Conservation (phyloP, 2,329 filamentous ascomycete species). For the Ilyonectria robusta region DNA sequence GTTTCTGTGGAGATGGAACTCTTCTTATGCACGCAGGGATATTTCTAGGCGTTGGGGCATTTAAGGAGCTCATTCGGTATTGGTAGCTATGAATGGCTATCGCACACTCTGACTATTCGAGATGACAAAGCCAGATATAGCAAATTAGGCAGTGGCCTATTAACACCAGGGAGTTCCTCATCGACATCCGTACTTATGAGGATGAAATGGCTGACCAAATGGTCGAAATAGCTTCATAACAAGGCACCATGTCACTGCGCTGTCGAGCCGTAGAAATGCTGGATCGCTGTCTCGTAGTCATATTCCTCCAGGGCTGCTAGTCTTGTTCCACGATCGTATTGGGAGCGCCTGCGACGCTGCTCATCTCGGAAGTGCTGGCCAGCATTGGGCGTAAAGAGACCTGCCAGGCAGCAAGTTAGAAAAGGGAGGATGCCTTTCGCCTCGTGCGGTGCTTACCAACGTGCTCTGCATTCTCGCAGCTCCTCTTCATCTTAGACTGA, state of each 20-base stretch:
- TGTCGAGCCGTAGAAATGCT: constrained; percentile 53
- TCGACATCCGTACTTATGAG: constrained; percentile 30
- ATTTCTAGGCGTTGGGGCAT: constrained; percentile 16
- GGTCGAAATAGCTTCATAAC: constrained; percentile 37
- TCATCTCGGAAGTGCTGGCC: constrained; percentile 81
- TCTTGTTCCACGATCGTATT: constrained; percentile 86
- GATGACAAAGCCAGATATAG: constrained; percentile 43
- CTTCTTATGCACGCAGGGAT: neutral
- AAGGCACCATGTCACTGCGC: constrained; percentile 30
- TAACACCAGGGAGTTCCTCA: constrained; percentile 31
- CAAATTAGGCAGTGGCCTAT: constrained; percentile 34
- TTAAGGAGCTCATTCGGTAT: constrained; percentile 32
- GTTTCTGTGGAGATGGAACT: neutral
- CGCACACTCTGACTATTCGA: constrained; percentile 36
- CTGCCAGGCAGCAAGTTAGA: constrained; percentile 56
- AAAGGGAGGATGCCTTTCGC: neutral
- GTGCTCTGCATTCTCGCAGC: constrained; percentile 87
- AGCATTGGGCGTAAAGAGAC: constrained; percentile 85
- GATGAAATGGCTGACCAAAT: constrained; percentile 35
- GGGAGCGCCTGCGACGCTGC: constrained; percentile 81
- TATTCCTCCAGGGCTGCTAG: constrained; percentile 77
- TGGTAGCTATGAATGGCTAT: constrained; percentile 37
- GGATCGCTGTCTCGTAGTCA: constrained; percentile 63
- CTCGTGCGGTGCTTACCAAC: constrained; percentile 71
- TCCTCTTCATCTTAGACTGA: constrained; percentile 87